Conservation (phyloP, 768 basidiomycete species). For the Tulasnella sp. region DNA sequence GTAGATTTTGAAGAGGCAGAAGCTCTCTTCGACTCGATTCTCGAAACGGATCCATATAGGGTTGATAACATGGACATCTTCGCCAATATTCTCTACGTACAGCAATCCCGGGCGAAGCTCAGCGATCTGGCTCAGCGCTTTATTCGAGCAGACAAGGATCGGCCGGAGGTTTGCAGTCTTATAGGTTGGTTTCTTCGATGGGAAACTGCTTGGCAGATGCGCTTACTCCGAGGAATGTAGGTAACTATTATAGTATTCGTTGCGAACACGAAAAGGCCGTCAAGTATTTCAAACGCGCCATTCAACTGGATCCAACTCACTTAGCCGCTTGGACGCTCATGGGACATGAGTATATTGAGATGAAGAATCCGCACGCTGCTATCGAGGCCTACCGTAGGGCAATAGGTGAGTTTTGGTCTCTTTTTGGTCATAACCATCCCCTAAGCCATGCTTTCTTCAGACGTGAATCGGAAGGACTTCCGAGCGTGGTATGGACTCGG, state of each 20-base stretch:
- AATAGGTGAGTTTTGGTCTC: slow-evolving; percentile 52
- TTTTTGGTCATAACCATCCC: neutral
- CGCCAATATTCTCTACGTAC: slow-evolving; percentile 95
- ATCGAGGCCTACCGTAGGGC: slow-evolving; percentile 96
- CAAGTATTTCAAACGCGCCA: slow-evolving; percentile 86
- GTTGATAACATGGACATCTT: slow-evolving; percentile 93
- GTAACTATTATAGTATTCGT: slow-evolving; percentile 93
- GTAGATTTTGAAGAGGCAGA: slow-evolving; percentile 87
- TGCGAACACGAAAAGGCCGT: slow-evolving; percentile 94
- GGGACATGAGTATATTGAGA: slow-evolving; percentile 98
- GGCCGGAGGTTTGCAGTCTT: slow-evolving; percentile 92
- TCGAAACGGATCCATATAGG: slow-evolving; percentile 70
- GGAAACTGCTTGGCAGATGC: too few species aligned
- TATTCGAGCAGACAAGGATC: slow-evolving; percentile 76
- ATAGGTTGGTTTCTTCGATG: too few species aligned
- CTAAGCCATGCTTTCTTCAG: slow-evolving; percentile 33
- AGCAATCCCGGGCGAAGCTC: slow-evolving; percentile 77
- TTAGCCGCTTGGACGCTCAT: slow-evolving; percentile 97
- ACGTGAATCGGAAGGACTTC: slow-evolving; percentile 94
- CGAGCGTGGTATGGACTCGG: slow-evolving; percentile 98
- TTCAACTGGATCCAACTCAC: slow-evolving; percentile 90
- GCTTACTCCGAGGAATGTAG: too few species aligned
- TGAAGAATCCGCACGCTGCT: slow-evolving; percentile 98
- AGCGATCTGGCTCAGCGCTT: slow-evolving; percentile 89
- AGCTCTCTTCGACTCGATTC: slow-evolving; percentile 72